Evolutionary conservation across 1,284 basidiomycete genomes (phyloP), one percentile per base, ranked within the genome.

Genomic region (Ustilago shanxiensis): DNA sequence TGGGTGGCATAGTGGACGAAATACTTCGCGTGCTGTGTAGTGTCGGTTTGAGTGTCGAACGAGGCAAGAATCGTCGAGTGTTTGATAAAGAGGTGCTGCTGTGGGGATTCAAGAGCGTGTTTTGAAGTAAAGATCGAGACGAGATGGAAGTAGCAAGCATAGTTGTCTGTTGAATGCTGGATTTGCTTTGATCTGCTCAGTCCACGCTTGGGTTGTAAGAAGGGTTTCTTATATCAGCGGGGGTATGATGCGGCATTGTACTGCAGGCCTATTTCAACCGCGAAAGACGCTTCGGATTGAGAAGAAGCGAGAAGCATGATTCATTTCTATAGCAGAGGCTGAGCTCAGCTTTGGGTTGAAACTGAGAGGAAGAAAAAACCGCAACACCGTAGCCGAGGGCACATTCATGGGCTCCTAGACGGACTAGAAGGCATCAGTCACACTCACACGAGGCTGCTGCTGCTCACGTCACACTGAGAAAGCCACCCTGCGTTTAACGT

Each of bases 1-100:
- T 55, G 29, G 11, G 39, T n/a, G 62, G 50, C 66, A 69, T 74
- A 22, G 31, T 58, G 45, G 45, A 47, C 1, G 45, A n/a, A 14
- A 52, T 29, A 2, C 5, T 6, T 20, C 29, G 24, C 2, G 14
- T 14, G n/a, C n/a, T 20, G 22, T 1, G 10, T n/a, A n/a, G n/a
- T n/a, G n/a, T n/a, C n/a, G n/a, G 20, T 8, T 5, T 20, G 11
- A n/a, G 7, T n/a, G 44, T 45, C n/a, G 29, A 5, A 20, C 28
- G 35, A 26, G 14, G 50, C 14, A 39, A 54, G 35, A n/a, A 35
- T 11, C 29, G 5, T 20, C 3, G 51, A 20, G n/a, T 18, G 14
- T 31, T 45, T 2, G 13, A n/a, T 20, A 22, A 11, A 37, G 35
- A 37, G 35, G 35, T 37, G 14, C 9, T 37, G 35, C 35, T 37